Conservation (phyloP, 2,329 filamentous ascomycete genomes). For the Ceratocystis colombiana region DNA sequence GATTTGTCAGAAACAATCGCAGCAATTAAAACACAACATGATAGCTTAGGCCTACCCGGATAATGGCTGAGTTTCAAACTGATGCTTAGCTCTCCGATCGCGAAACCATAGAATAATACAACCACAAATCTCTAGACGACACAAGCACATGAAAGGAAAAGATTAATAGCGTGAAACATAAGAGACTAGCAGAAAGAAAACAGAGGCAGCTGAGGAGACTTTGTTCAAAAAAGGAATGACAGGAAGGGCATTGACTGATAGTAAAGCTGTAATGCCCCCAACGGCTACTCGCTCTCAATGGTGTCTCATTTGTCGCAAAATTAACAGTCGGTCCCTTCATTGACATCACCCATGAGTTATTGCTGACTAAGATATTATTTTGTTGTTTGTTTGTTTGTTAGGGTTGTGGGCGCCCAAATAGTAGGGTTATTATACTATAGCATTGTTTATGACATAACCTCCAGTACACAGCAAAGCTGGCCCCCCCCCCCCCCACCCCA, state of each 20-base stretch:
- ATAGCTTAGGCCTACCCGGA: constrained; percentile 15
- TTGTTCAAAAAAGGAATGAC: no score
- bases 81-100: constrained; percentile 17
- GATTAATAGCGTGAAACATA: neutral
- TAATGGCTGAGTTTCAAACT: constrained; percentile 20
- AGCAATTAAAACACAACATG: neutral
- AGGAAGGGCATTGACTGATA: no score
- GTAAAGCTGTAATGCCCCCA: neutral
- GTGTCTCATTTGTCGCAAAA: neutral
- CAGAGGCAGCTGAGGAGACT: neutral
- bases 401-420: neutral
- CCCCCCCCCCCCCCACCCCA: neutral
- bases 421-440: neutral
- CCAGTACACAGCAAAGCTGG: no score
- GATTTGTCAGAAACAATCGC: neutral
- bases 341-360: neutral
- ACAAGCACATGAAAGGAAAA: constrained; percentile 20
- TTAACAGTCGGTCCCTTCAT: neutral
- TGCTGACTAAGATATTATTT: neutral
- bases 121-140: constrained; percentile 25
- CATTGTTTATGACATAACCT: no score
- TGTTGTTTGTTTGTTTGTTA: neutral
- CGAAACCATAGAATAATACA: constrained; percentile 25
- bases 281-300: neutral
- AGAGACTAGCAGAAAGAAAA: neutral